Percentiles rank a stretch among this genome's conserved stretches.
phyloP scores from a whole-genome alignment of 768 basidiomycete species.

The Hirschioporus abietinus region DNA sequence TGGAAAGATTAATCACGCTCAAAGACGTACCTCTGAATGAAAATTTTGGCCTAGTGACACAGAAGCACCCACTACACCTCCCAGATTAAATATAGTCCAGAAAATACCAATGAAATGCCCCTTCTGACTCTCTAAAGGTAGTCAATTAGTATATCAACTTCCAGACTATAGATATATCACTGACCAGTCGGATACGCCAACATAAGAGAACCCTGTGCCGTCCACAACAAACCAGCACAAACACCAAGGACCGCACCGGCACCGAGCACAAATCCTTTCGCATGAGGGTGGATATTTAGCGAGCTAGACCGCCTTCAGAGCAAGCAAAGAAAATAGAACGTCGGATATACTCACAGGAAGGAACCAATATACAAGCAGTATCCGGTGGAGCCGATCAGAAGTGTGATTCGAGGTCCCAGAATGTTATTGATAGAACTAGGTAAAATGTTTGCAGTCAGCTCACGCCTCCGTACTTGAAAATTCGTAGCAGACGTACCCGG shows the following conservation, averaged over 20 bases:
- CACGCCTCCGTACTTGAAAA: background rate
- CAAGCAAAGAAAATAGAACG: background rate
- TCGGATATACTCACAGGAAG: conserved; percentile 55
- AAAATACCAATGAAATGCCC: conserved; percentile 74
- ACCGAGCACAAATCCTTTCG: conserved; percentile 59
- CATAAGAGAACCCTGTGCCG: conserved; percentile 82
- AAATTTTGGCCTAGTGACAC: conserved; percentile 72
- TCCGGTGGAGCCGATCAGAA: conserved; percentile 68
- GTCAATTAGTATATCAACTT: background rate
- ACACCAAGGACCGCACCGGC: conserved; percentile 71
- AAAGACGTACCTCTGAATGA: conserved; percentile 45
- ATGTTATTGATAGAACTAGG: conserved; percentile 72
- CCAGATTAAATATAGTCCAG: conserved; percentile 82
- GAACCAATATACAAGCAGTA: conserved; percentile 75
- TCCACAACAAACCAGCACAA: conserved; percentile 72
- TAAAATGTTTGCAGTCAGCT: background rate
- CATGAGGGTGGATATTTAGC: conserved; percentile 61
- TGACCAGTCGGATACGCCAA: conserved; percentile 66
- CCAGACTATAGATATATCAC: background rate
- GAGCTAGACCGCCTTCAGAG: conserved; percentile 34
- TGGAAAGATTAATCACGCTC: background rate
- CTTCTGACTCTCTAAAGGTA: conserved; percentile 53
- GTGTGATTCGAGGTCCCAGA: conserved; percentile 69
- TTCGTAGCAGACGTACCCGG: conserved; percentile 45
- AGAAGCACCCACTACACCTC: conserved; percentile 72